Evolutionary conservation across 805 yeast genomes (phyloP).

Genomic region (Teunomyces aglyptinius): DNA sequence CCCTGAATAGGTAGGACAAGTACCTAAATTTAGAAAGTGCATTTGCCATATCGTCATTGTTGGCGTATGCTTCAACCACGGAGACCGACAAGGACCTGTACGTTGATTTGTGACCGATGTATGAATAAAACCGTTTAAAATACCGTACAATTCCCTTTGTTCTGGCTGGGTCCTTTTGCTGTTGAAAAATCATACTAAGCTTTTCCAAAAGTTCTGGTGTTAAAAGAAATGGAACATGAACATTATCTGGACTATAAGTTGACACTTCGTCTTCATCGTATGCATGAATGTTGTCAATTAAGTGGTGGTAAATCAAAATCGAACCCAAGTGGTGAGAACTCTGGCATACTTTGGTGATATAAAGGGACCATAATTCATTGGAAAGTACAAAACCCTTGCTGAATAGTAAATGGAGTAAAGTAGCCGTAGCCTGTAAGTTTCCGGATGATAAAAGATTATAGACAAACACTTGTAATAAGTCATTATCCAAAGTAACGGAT

Average conservation of each 20-base stretch:
- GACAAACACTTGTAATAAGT: slow-evolving; percentile 22
- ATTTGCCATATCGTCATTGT: slow-evolving; percentile 15
- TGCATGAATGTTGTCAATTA: slow-evolving; percentile 26
- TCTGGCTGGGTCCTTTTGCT: slow-evolving; percentile 22
- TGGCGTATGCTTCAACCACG: slow-evolving; percentile 31
- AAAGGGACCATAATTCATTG: slow-evolving; percentile 35
- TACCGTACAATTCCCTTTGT: slow-evolving; percentile 32
- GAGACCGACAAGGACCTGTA: slow-evolving; percentile 27
- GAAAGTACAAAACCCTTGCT: slow-evolving; percentile 19
- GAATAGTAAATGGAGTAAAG: slow-evolving; percentile 27
- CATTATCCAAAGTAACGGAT: slow-evolving; percentile 8
- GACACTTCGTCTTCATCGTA: slow-evolving; percentile 13
- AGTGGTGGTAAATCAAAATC: slow-evolving; percentile 32
- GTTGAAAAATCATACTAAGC: slow-evolving; percentile 28
- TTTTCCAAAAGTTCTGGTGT: slow-evolving; percentile 23
- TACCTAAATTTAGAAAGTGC: slow-evolving; percentile 25
- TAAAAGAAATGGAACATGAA: slow-evolving; percentile 32
- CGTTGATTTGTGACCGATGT: slow-evolving; percentile 24
- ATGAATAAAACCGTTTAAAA: slow-evolving; percentile 39
- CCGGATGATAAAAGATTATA: slow-evolving; percentile 16
- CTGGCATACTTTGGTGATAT: slow-evolving; percentile 23
- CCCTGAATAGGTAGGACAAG: slow-evolving; percentile 17
- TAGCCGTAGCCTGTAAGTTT: slow-evolving; percentile 24
- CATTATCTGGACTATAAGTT: slow-evolving; percentile 14
- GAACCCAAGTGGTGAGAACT: slow-evolving; percentile 29